Percentiles rank a stretch among this genome's conserved stretches.
Conservation (phyloP, 2,329 filamentous ascomycete genomes). For the Aspergillus texensis region DNA sequence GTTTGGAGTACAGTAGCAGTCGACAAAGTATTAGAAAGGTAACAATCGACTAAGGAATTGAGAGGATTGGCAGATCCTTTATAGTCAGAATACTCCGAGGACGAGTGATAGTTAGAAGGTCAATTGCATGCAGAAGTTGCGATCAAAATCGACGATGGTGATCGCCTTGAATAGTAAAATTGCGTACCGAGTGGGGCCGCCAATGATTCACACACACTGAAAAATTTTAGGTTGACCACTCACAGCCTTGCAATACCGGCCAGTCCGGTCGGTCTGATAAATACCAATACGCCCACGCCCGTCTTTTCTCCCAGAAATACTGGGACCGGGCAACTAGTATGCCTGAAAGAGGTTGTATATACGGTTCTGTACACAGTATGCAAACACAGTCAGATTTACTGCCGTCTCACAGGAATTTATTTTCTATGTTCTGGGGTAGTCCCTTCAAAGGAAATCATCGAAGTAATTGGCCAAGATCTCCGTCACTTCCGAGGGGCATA, state of each 20-base stretch:
- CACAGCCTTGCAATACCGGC: background rate
- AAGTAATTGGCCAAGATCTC: background rate
- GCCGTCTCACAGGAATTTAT: background rate
- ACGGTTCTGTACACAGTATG: background rate
- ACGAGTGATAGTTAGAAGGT: background rate
- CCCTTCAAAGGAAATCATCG: too few relatives aligned
- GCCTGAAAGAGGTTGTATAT: background rate
- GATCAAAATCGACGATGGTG: slow-evolving; percentile 6
- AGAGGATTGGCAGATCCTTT: background rate
- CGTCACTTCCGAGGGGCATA: background rate
- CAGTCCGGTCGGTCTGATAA: background rate
- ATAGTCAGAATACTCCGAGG: background rate
- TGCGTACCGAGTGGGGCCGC: slow-evolving; percentile 13
- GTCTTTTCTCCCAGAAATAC: background rate
- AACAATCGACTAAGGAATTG: background rate
- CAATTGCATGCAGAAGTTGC: background rate
- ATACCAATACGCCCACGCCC: background rate
- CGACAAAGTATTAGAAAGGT: background rate
- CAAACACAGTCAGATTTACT: background rate
- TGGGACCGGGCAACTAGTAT: background rate
- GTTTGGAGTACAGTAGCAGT: background rate
- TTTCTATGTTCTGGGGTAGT: too few relatives aligned
- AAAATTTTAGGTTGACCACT: slow-evolving; percentile 9
- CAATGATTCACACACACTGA: slow-evolving; percentile 18
- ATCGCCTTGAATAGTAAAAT: slow-evolving; percentile 9